Percentiles rank a stretch among this genome's conserved stretches.
phyloP scores from a whole-genome alignment of 805 yeast genomes.

The Metschnikowia similis region DNA sequence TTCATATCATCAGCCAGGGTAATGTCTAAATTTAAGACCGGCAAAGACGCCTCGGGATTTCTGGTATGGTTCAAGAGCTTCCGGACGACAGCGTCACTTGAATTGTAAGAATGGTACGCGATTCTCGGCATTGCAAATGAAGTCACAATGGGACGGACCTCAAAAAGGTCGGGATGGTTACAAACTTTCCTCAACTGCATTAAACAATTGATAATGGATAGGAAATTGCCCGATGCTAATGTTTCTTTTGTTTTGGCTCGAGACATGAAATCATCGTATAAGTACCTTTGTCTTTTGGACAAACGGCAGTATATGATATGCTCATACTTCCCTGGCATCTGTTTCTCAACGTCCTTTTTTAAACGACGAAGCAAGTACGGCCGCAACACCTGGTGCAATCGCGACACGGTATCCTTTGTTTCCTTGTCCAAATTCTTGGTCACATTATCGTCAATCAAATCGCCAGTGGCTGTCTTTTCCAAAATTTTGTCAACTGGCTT shows the following conservation, averaged over 20 bases:
- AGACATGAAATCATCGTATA: slow-evolving; percentile 96
- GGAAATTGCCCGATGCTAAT: slow-evolving; percentile 86
- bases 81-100: slow-evolving; percentile 23
- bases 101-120: slow-evolving; percentile 47
- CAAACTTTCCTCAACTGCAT: slow-evolving; percentile 97
- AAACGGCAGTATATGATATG: slow-evolving; percentile 89
- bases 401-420: slow-evolving; percentile 77
- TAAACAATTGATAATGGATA: slow-evolving; percentile 92
- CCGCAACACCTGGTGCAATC: slow-evolving; percentile 87
- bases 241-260: slow-evolving; percentile 94
- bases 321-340: slow-evolving; percentile 97
- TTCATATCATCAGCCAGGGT: slow-evolving; percentile 43
- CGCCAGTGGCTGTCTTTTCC: slow-evolving; percentile 58
- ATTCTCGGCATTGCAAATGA: slow-evolving; percentile 74
- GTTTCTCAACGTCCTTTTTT: slow-evolving; percentile 95
- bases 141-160: slow-evolving; percentile 90
- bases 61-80: slow-evolving; percentile 15
- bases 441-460: slow-evolving; percentile 39
- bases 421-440: slow-evolving; percentile 57
- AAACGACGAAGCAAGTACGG: slow-evolving; percentile 89
- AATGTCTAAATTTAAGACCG: slow-evolving; percentile 59
- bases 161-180: slow-evolving; percentile 94
- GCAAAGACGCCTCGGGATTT: slow-evolving; percentile 38
- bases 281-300: slow-evolving; percentile 84
- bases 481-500: slow-evolving; percentile 90